These are phyloP conservation scores for Annulohypoxylon maeteangense DNA, from an alignment of 495 filamentous ascomycete species.

Conservation along the genomic window DNA sequence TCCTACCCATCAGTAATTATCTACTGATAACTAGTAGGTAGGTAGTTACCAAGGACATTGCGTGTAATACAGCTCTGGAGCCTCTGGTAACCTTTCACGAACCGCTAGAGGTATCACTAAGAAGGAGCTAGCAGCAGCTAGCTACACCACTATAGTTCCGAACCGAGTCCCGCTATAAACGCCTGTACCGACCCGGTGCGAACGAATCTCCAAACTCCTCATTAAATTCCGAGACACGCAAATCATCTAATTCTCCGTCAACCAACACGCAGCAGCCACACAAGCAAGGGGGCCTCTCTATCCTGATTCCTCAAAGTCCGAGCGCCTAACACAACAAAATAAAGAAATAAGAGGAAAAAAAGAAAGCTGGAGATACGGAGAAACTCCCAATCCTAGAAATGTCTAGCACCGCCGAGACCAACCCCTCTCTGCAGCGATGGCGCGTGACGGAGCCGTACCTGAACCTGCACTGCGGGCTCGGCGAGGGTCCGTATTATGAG, in stretches of 20 bases:
- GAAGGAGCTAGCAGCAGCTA: slow-evolving; percentile 1
- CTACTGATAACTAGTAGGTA: too few relatives aligned
- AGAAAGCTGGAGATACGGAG: not conserved
- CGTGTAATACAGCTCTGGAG: slow-evolving; percentile 1
- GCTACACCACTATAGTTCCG: not conserved
- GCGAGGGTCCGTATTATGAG: slow-evolving; percentile 88
- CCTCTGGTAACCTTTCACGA: not conserved
- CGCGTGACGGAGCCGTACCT: slow-evolving; percentile 74
- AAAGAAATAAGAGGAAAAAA: not conserved
- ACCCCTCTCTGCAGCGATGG: slow-evolving; percentile 53
- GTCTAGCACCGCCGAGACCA: slow-evolving; percentile 2
- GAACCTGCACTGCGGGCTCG: slow-evolving; percentile 74
- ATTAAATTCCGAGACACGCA: slow-evolving; percentile 27
- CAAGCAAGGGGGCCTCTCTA: slow-evolving; percentile 11
- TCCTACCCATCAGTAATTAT: too few relatives aligned
- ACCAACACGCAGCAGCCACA: slow-evolving; percentile 9
- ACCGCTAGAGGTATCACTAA: slow-evolving; percentile 13
- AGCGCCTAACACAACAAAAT: not conserved
- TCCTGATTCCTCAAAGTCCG: not conserved
- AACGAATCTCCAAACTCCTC: slow-evolving; percentile 4
- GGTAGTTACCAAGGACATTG: slow-evolving; percentile 2
- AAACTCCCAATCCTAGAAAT: slow-evolving; percentile 8
- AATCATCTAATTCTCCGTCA: not conserved
- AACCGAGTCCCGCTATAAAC: slow-evolving; percentile 28
- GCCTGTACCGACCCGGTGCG: slow-evolving; percentile 24